phyloP scores from a whole-genome alignment of 768 basidiomycete genomes.

The Mycena albidolilacea region DNA sequence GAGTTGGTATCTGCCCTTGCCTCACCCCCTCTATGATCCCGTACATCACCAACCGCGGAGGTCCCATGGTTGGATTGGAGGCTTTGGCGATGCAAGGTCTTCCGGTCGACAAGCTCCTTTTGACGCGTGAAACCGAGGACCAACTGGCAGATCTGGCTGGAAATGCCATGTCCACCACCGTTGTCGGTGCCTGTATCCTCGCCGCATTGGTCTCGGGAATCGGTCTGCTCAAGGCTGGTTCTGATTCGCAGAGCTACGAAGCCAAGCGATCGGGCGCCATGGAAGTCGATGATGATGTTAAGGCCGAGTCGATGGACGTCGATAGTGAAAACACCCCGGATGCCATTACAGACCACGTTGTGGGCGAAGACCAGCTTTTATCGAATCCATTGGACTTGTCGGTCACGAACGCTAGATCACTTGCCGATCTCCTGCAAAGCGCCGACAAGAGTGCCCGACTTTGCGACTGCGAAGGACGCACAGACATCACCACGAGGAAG shows the following conservation, averaged over 20 bases:
- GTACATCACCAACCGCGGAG: conserved; percentile 95
- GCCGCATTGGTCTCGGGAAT: conserved; percentile 81
- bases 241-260: conserved; percentile 79
- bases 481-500: conserved; percentile 77
- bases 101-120: conserved; percentile 90
- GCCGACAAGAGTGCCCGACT: conserved; percentile 83
- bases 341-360: conserved; percentile 65
- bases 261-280: conserved; percentile 63
- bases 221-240: conserved; percentile 76
- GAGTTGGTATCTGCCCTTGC: conserved; percentile 90
- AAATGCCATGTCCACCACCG: conserved; percentile 98
- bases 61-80: conserved; percentile 95
- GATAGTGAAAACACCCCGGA: conserved; percentile 49
- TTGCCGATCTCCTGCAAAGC: conserved; percentile 70
- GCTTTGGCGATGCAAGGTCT: conserved; percentile 95
- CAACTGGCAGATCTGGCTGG: conserved; percentile 95
- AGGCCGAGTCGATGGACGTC: conserved; percentile 64
- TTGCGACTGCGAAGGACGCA: conserved; percentile 93
- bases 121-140: conserved; percentile 95
- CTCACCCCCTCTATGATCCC: conserved; percentile 98
- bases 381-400: conserved; percentile 80
- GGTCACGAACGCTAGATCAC: conserved; percentile 59
- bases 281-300: conserved; percentile 46
- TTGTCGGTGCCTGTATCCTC: conserved; percentile 92
- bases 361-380: conserved; percentile 79